phyloP scores from a whole-genome alignment of 2,329 filamentous ascomycete species.

The Fragosphaeria purpurea region DNA sequence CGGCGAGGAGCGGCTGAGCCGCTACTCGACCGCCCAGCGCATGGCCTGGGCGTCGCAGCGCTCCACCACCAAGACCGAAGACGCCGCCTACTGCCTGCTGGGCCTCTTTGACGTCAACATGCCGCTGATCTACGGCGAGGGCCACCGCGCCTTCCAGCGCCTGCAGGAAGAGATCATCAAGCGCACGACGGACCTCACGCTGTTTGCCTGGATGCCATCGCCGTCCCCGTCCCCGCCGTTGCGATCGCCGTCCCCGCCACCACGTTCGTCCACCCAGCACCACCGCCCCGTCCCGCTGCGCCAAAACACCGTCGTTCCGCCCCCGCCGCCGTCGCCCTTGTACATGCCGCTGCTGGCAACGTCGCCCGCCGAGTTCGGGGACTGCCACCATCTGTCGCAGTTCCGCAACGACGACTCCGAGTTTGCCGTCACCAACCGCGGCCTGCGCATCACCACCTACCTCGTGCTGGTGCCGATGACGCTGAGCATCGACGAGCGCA shows the following conservation, averaged over 20 bases:
- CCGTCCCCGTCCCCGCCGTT: too few species aligned
- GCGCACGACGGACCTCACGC: conserved; percentile 4
- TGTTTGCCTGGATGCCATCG: conserved; percentile 7
- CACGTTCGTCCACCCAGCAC: too few species aligned
- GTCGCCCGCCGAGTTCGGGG: conserved; percentile 4
- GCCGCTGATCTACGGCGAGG: conserved; percentile 15
- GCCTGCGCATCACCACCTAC: conserved; percentile 9
- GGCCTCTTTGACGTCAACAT: conserved; percentile 14
- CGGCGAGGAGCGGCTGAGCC: neutral
- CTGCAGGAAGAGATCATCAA: conserved; percentile 12
- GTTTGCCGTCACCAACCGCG: conserved; percentile 10
- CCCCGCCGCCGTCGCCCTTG: neutral
- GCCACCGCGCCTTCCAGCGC: conserved; percentile 10
- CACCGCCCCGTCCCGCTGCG: too few species aligned
- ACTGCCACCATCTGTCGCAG: conserved; percentile 1
- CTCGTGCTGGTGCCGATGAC: conserved; percentile 8
- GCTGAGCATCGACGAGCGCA: neutral
- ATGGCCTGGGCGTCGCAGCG: conserved; percentile 14
- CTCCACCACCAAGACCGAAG: conserved; percentile 11
- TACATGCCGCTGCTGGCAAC: conserved; percentile 6
- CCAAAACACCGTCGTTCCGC: too few species aligned
- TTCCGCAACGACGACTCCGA: conserved; percentile 9
- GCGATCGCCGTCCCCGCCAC: too few species aligned
- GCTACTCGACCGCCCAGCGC: conserved; percentile 6
- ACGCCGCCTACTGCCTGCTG: conserved; percentile 13